Base-by-base conservation (phyloP, 2,329 filamentous ascomycete genomes). In the Sporothrix globosa region DNA sequence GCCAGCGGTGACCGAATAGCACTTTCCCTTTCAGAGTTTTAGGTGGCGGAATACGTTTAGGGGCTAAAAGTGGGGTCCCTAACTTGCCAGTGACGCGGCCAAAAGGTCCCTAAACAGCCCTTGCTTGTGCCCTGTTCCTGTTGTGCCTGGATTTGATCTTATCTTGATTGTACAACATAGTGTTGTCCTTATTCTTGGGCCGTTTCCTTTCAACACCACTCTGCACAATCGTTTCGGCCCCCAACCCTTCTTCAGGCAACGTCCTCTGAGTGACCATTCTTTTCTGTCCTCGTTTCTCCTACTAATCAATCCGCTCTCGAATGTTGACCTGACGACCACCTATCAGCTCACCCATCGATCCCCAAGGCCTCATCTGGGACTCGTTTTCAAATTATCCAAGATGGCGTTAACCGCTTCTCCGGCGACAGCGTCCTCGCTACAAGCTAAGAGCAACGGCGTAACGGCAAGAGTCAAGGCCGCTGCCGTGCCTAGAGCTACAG, bases 71-170 rank as follows among this genome's bases (percentile, higher is more conserved):
- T 70, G 71, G 69, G 60, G 54, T n/a, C n/a, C n/a, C n/a, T n/a
- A n/a, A n/a, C n/a, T n/a, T n/a, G n/a, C n/a, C n/a, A n/a, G n/a
- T n/a, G n/a, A n/a, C n/a, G n/a, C n/a, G 27, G 19, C 30, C 44
- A 65, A 21, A 52, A 52, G 63, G 17, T 34, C 9, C n/a, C 44
- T 24, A 21, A 69, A 69, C 63, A n/a, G 9, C 27, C 27, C 44
- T 34, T 65, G 58, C 58, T 30, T 60, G 44, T 65, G 41, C 44
- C 60, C 44, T 65, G 46, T 34, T 50, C 46, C 65, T 67, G 34
- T 24, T 27, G 69, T 72, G 68, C 71, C 71, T 72, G 69, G 63
- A 69, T 71, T 60, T 41, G 66, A 72, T 71, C 67, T 69, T 71
- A 72, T 68, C 66, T 63, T 50, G 63, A 66, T 70, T 44, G 41